Percentiles rank a stretch among this genome's conserved stretches.
These are phyloP conservation scores for Kluyveromyces starmeri DNA, from an alignment of 805 yeast genomes.

Conservation along the genomic window DNA sequence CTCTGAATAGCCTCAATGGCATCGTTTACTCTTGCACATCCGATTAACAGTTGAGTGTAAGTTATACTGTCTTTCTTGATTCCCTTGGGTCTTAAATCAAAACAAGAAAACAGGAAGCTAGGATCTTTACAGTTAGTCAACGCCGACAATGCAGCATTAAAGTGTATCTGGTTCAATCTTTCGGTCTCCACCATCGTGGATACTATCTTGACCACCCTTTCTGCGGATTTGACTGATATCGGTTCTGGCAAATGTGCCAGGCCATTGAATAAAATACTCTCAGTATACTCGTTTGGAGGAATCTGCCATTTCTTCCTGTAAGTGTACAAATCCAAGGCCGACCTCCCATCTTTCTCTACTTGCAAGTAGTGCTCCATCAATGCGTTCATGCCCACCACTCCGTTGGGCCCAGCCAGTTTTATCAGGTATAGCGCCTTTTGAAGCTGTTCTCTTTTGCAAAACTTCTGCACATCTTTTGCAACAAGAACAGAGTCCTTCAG, in stretches of 20 bases:
- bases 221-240: constrained; percentile 30
- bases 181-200: constrained; percentile 24
- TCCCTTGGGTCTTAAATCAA: constrained; percentile 21
- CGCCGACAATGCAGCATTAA: constrained; percentile 40
- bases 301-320: constrained; percentile 57
- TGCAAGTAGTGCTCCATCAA: constrained; percentile 42
- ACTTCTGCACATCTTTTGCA: constrained; percentile 42
- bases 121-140: constrained; percentile 34
- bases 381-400: constrained; percentile 56
- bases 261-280: constrained; percentile 40
- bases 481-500: constrained; percentile 50
- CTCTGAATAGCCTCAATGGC: constrained; percentile 14
- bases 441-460: constrained; percentile 40
- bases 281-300: constrained; percentile 40
- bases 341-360: constrained; percentile 33
- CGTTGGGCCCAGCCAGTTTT: constrained; percentile 39
- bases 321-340: constrained; percentile 42
- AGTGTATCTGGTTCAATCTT: constrained; percentile 32
- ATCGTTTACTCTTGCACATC: constrained; percentile 13
- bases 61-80: constrained; percentile 19
- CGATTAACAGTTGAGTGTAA: constrained; percentile 18
- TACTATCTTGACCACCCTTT: constrained; percentile 29
- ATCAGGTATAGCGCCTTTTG: constrained; percentile 47
- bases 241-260: constrained; percentile 29
- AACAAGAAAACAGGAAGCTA: constrained; percentile 32